A percentile compares a stretch with the other conserved stretches of the same genome.
Conservation (phyloP, 2,329 filamentous ascomycete species). For the Sphaerulina populicola region DNA sequence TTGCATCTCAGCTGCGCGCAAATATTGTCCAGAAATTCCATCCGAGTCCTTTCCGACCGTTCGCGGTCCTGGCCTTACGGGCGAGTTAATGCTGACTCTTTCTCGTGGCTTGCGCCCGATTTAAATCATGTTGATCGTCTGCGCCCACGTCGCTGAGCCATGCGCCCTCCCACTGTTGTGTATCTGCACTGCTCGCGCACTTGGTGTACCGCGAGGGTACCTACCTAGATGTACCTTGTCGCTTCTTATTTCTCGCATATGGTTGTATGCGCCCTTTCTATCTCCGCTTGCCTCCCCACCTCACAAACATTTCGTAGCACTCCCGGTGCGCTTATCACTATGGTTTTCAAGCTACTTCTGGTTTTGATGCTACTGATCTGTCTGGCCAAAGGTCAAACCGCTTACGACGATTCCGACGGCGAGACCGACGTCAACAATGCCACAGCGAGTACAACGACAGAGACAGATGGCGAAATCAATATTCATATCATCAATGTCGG, state of each 20-base stretch:
- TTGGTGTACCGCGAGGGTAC: neutral
- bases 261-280: neutral
- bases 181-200: neutral
- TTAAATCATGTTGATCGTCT: neutral
- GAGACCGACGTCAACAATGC: neutral
- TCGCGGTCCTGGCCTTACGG: neutral
- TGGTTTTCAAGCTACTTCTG: neutral
- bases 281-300: neutral
- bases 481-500: constrained; percentile 35
- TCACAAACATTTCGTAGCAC: neutral
- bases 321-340: neutral
- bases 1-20: neutral
- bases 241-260: neutral
- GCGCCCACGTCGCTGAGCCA: neutral
- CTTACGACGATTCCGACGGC: neutral
- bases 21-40: neutral
- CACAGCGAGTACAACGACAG: neutral
- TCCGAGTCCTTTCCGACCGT: neutral
- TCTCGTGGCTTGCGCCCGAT: neutral
- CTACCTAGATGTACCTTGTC: neutral
- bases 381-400: neutral
- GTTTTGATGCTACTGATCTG: neutral
- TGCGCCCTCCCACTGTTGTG: neutral
- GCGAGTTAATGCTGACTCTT: neutral
- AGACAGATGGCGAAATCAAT: constrained; percentile 17